Evolutionary conservation across 768 basidiomycete genomes (phyloP).

Genomic region (Grammothele lineata): DNA sequence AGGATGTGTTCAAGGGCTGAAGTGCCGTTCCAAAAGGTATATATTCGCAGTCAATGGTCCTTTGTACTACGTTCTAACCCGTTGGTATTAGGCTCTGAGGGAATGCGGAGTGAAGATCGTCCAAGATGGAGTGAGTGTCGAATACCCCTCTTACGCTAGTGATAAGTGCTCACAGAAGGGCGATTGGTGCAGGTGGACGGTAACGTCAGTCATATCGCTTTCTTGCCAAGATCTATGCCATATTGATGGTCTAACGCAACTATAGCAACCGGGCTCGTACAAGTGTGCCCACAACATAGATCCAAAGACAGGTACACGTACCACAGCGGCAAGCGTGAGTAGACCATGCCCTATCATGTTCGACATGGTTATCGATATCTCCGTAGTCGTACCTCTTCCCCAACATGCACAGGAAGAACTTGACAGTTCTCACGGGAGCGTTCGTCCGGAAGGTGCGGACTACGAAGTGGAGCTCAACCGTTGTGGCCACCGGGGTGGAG

Average conservation of each 20-base stretch:
- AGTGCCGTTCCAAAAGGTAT: slow-evolving; percentile 13
- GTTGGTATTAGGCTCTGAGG: slow-evolving; percentile 12
- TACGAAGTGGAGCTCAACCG: neutral
- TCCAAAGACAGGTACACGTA: slow-evolving; percentile 17
- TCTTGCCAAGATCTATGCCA: no score
- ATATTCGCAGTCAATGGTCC: no score
- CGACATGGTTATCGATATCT: no score
- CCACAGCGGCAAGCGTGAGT: slow-evolving; percentile 23
- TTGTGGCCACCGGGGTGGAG: slow-evolving; percentile 32
- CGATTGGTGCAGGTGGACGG: no score
- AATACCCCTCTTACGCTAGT: no score
- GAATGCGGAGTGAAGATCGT: slow-evolving; percentile 2
- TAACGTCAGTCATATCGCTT: no score
- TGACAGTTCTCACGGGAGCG: slow-evolving; percentile 26
- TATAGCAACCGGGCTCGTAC: no score
- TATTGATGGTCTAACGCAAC: no score
- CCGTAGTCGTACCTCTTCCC: slow-evolving; percentile 21
- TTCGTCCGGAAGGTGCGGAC: slow-evolving; percentile 16
- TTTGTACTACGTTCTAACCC: no score
- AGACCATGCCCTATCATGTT: no score
- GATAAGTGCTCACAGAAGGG: no score
- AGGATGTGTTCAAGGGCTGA: slow-evolving; percentile 5
- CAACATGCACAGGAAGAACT: slow-evolving; percentile 21
- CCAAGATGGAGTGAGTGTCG: slow-evolving; percentile 5
- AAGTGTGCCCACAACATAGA: slow-evolving; percentile 15